Evolutionary conservation across 2,329 filamentous ascomycete species (phyloP).

Genomic region (Colletotrichum euphorbiae): DNA sequence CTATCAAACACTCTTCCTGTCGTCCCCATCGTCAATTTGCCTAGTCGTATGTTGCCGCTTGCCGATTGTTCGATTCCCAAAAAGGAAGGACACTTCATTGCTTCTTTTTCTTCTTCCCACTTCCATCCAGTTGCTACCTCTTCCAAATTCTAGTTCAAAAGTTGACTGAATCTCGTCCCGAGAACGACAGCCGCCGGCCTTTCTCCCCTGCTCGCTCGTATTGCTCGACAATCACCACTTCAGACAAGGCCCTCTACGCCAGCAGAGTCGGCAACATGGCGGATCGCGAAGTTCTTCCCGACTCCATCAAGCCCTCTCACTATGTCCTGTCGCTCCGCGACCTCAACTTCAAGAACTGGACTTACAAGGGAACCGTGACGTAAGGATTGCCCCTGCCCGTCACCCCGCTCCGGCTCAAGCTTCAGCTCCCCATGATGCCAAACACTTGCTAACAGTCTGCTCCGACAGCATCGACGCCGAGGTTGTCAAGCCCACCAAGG

Average conservation of each 20-base stretch:
- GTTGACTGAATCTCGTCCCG: slow-evolving; percentile 19
- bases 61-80: slow-evolving; percentile 27
- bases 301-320: slow-evolving; percentile 81
- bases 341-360: slow-evolving; percentile 79
- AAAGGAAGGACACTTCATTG: slow-evolving; percentile 33
- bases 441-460: slow-evolving; percentile 24
- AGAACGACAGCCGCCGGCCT: slow-evolving; percentile 14
- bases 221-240: slow-evolving; percentile 45
- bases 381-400: slow-evolving; percentile 48
- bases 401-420: slow-evolving; percentile 26
- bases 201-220: slow-evolving; percentile 31
- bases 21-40: neutral
- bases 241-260: slow-evolving; percentile 42
- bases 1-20: slow-evolving; percentile 8
- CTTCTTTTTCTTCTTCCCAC: neutral
- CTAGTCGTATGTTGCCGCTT: slow-evolving; percentile 20
- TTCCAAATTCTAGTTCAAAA: neutral
- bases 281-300: slow-evolving; percentile 72
- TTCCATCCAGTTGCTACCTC: no score
- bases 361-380: slow-evolving; percentile 84
- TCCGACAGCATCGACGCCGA: slow-evolving; percentile 75
- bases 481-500: slow-evolving; percentile 76
- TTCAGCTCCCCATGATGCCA: neutral
- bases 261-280: slow-evolving; percentile 55
- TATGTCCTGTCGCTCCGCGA: slow-evolving; percentile 87